Evolutionary conservation across 73 alveolate species (phyloP), one percentile per base, ranked within the genome.

Genomic region (Paraurostyla sp.): DNA sequence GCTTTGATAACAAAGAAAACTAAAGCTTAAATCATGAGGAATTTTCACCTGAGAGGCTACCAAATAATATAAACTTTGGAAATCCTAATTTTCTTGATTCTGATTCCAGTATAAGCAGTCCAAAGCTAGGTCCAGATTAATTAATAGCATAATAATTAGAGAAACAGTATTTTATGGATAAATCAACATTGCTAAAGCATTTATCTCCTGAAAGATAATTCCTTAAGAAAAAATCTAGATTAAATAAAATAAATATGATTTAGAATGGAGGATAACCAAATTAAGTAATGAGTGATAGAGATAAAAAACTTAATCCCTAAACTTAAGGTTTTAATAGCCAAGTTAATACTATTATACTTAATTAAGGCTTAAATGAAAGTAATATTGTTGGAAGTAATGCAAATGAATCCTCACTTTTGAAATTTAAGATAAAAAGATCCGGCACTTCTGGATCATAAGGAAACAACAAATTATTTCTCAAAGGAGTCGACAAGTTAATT

Each of bases 401-500:
- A 23, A 41, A 38, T 1, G 30, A 48, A 16, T 38, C 9, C 35
- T 65, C 82, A 2, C 4, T 65, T 7, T 15, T 65, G 6, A 7
- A 65, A 18, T 3, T 65, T 15, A 65, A 65, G 41, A 22, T 65
- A 33, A 65, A 65, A 35, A 65, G 58, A 65, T 33, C 60, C 18
- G 82, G 82, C 25, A 65, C 35, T 13, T 22, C 25, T 18, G 58
- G 80, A 11, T 58, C 3, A 51, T 49, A 29, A 7, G 49, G 30
- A 9, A 56, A 56, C 76, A 81, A 56, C 42, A 38, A 69, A 50
- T n/a, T 57, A 2, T 7, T n/a, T 23, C 68, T 57, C 32, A 57
- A 54, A 22, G 88, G 81, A 35, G 88, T 89, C 18, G 88, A 89
- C 54, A 89, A 89, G 51, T 48, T 89, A 36, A 89, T 89, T 36